Percentiles rank a stretch among this genome's conserved stretches.
Conservation (phyloP, 306 rosid genomes). For the Dryas alaskensis region DNA sequence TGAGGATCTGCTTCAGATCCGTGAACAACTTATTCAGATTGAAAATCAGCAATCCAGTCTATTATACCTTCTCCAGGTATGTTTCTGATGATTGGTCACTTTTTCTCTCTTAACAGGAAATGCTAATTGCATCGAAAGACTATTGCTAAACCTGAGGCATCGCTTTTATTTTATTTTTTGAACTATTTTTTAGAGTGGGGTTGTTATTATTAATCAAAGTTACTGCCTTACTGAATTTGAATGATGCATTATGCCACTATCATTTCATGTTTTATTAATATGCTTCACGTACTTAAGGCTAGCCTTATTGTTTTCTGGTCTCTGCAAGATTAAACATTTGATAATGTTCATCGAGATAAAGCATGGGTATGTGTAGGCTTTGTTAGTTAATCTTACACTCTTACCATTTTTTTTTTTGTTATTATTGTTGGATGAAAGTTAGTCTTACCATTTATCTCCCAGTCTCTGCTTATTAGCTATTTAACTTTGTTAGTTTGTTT, state of each 20-base stretch:
- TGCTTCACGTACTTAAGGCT: background rate
- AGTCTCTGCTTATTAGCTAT: background rate
- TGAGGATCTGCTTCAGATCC: conserved; percentile 75
- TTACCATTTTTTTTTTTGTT: background rate
- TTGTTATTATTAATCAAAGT: background rate
- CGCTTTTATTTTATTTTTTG: background rate
- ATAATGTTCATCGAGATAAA: background rate
- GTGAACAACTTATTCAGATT: conserved; percentile 87
- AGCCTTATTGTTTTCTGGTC: background rate
- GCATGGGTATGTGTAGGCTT: background rate
- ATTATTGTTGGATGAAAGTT: background rate
- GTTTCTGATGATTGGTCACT: background rate
- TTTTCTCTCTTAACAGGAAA: background rate
- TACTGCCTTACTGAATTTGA: background rate
- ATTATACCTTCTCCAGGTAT: conserved; percentile 83
- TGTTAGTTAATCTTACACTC: background rate
- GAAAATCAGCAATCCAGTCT: conserved; percentile 93
- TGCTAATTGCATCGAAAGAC: background rate
- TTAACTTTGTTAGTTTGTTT: background rate
- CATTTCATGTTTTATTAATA: too few species aligned
- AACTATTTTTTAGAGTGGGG: background rate
- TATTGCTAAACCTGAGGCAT: background rate
- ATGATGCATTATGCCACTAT: too few species aligned
- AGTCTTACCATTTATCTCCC: background rate
- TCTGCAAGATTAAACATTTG: background rate